phyloP scores from a whole-genome alignment of 768 basidiomycete genomes.

The Rhizopogon roseolus region DNA sequence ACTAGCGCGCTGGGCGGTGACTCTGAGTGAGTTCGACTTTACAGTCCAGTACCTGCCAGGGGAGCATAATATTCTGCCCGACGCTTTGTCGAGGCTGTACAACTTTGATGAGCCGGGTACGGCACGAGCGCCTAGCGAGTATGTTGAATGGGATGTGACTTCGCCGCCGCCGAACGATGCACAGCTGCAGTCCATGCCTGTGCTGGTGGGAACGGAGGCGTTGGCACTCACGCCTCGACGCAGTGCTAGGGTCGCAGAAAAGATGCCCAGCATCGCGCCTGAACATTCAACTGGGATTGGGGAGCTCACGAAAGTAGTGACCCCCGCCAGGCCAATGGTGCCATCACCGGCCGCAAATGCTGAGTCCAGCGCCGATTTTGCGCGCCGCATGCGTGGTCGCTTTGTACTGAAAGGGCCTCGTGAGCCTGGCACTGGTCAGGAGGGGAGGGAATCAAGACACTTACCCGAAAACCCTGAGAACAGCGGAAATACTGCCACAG shows the following conservation, averaged over 20 bases:
- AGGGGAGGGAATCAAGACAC: neutral
- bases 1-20: conserved; percentile 35
- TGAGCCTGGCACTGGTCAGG: neutral
- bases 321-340: neutral
- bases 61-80: conserved; percentile 16
- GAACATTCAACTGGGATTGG: too few relatives aligned
- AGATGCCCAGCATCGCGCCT: too few relatives aligned
- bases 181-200: neutral
- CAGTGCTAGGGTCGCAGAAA: neutral
- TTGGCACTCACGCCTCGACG: neutral
- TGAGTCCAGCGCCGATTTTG: conserved; percentile 2
- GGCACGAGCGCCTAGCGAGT: neutral
- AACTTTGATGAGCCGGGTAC: neutral
- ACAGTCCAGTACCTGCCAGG: conserved; percentile 24
- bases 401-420: conserved; percentile 12
- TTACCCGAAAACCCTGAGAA: neutral
- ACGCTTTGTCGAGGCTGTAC: conserved; percentile 19
- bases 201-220: conserved; percentile 1
- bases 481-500: too few relatives aligned
- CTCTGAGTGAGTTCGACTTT: conserved; percentile 24
- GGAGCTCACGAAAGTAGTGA: neutral
- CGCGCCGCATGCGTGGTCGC: neutral
- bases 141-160: neutral
- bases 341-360: neutral
- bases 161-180: neutral